Base-by-base conservation (phyloP, 192 early-diverging fungal genomes). In the Gonapodya sp. region DNA sequence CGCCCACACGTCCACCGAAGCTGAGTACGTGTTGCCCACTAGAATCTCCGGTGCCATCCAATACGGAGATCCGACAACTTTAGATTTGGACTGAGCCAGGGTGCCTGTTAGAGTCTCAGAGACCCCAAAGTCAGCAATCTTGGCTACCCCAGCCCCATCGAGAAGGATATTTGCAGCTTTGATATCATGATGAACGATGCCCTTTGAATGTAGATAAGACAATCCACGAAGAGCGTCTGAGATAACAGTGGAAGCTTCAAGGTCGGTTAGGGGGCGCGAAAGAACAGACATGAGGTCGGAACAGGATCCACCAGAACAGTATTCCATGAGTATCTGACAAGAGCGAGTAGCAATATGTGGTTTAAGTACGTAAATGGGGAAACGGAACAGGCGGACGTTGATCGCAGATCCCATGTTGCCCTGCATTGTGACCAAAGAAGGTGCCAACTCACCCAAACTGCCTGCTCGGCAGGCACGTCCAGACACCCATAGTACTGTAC, bases 51-150 rank as follows among this genome's bases (percentile, higher is more conserved):
- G 75, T 18, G 75, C 75, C 30, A 77, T 77, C 30, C 18, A 77
- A 33, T 77, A 77, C 75, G 75, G 75, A 2, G 75, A 32, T 18
- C 75, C 75, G 18, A 33, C 75, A 2, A 77, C 46, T 64, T 64
- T 64, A 8, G 46, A 64, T 16, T 24, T 8, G 8, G 46, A 64
- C 46, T 64, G 46, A 64, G 8, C 46, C 8, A 64, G 8, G 24
- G 46, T 64, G 46, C 46, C 24, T 24, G 46, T 16, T 24, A 64
- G 46, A 24, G 46, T 64, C 24, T 64, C 94, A 16, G 94, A 96
- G 35, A 98, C 96, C 77, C 98, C 98, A 93, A 99, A 99, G 82
- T 99, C 98, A 0, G 95, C 95, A n/a, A 99, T 96, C 84, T 99
- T 99, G 73, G 97, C 95, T 0, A 89, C 85, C 1, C 89, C 86